These are phyloP conservation scores for Trichoderma endophyticum DNA, from an alignment of 2,329 filamentous ascomycete genomes.

Conservation along the genomic window DNA sequence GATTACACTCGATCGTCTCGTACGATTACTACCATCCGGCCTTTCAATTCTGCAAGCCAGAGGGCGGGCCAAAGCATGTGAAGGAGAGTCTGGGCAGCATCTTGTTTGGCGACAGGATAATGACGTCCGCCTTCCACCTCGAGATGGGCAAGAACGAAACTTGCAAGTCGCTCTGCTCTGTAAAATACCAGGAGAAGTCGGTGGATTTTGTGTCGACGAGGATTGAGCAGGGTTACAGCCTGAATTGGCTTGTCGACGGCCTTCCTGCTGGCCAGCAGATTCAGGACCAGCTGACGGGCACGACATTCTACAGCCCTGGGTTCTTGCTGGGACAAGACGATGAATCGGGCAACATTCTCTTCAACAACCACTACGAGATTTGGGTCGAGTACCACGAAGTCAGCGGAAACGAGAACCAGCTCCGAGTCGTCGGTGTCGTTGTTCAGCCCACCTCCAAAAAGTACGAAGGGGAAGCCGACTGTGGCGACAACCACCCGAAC, in stretches of 20 bases:
- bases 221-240: constrained; percentile 81
- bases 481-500: constrained; percentile 53
- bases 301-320: constrained; percentile 84
- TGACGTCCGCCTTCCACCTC: constrained; percentile 90
- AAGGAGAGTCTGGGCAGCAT: constrained; percentile 88
- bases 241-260: constrained; percentile 96
- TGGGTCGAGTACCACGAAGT: constrained; percentile 88
- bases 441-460: constrained; percentile 77
- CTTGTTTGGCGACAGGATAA: constrained; percentile 93
- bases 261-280: constrained; percentile 85
- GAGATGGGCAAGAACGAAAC: constrained; percentile 83
- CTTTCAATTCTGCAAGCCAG: constrained; percentile 84
- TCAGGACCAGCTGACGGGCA: constrained; percentile 69
- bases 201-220: constrained; percentile 77
- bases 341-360: constrained; percentile 53
- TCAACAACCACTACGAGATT: constrained; percentile 98
- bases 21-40: constrained; percentile 92
- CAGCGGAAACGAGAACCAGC: constrained; percentile 61
- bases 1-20: constrained; percentile 86
- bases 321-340: constrained; percentile 69
- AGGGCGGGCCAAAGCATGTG: constrained; percentile 72
- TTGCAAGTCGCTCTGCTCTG: constrained; percentile 76
- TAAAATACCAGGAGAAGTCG: constrained; percentile 60
- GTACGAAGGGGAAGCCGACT: constrained; percentile 58
- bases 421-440: constrained; percentile 86